phyloP scores from a whole-genome alignment of 176 grass and related monocot genomes.

The Lolium rigidum region DNA sequence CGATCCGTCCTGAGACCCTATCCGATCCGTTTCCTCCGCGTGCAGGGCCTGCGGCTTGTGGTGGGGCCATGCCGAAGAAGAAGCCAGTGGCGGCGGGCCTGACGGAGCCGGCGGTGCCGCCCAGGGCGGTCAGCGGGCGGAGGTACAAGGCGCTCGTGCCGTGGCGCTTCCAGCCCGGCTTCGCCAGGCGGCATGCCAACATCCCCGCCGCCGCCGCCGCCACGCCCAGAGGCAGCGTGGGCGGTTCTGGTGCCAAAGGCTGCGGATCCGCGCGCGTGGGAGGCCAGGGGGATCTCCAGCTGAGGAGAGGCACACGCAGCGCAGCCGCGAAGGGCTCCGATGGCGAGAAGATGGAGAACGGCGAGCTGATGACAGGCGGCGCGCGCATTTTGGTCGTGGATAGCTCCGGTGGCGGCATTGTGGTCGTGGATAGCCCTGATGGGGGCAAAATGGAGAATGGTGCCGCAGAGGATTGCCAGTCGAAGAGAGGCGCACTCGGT shows the following conservation, averaged over 20 bases:
- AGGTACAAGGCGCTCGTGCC: constrained; percentile 43
- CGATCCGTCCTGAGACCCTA: neutral
- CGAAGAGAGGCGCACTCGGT: neutral
- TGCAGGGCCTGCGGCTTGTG: constrained; percentile 19
- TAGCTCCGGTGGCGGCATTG: neutral
- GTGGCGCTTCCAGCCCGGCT: constrained; percentile 55
- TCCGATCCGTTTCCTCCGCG: neutral
- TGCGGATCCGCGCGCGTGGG: neutral
- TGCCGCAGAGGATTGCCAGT: neutral
- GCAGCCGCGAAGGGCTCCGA: neutral
- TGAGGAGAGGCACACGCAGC: neutral
- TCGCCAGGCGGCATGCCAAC: constrained; percentile 38
- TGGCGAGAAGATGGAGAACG: neutral
- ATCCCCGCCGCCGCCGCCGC: neutral
- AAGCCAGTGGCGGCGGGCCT: neutral
- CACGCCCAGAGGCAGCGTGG: neutral
- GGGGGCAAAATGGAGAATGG: constrained; percentile 2
- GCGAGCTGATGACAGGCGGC: neutral
- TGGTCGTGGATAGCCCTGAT: neutral
- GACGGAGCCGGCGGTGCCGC: constrained; percentile 40
- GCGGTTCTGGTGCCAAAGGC: neutral
- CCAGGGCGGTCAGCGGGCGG: constrained; percentile 25
- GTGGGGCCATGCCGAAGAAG: neutral
- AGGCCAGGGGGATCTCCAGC: neutral
- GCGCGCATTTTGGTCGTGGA: too few species aligned